Evolutionary conservation across 2,329 filamentous ascomycete species (phyloP), one percentile per base, ranked within the genome.

Genomic region (Penicillium vulpinum): DNA sequence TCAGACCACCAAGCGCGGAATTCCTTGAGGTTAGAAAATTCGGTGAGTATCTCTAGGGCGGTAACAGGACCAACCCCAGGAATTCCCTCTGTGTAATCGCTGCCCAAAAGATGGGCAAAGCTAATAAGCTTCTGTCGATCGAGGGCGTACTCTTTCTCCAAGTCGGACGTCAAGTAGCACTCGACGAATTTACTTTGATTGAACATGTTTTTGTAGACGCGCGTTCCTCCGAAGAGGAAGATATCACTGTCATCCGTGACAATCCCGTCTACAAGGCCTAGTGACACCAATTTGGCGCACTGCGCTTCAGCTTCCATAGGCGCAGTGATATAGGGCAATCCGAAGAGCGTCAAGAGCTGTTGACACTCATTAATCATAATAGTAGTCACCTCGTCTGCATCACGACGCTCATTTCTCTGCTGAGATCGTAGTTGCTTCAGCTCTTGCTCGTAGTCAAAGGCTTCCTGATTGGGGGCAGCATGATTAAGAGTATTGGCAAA

Each of bases 171-270:
- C 10, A 99, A 83, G 71, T 97, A 99, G 76, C 94, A 97, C 77
- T 99, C 94, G 40, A 99, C 94, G 67, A 91, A 96, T 72, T 99
- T 99, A 74, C 94, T 94, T 67, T 91, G 88, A 75, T 97, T 99
- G 81, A 99, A 99, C 92, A 99, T 96, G 79, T 99, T 99, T 75
- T 99, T 99, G 81, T 99, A 99, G 22, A 99, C 89, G 18, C 93
- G 84, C 0, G 92, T 99, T 36, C 94, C 95, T 18, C 94, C 95
- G 73, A 99, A 99, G 0, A 99, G 83, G 69, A 99, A 99, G 0
- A 88, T 95, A 78, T 99, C 94, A 3, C 90, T 95, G 72, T 99
- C 94, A 68, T 99, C 94, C 0, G 95, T 99, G 29, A 99, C 92
- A 60, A 99, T 96, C 13, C 95, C 94, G 71, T 99, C 95, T 9